Percentiles rank a stretch among this genome's conserved stretches.
Evolutionary conservation across 495 filamentous ascomycete genomes (phyloP).

Genomic region (Aspergillus diversus): DNA sequence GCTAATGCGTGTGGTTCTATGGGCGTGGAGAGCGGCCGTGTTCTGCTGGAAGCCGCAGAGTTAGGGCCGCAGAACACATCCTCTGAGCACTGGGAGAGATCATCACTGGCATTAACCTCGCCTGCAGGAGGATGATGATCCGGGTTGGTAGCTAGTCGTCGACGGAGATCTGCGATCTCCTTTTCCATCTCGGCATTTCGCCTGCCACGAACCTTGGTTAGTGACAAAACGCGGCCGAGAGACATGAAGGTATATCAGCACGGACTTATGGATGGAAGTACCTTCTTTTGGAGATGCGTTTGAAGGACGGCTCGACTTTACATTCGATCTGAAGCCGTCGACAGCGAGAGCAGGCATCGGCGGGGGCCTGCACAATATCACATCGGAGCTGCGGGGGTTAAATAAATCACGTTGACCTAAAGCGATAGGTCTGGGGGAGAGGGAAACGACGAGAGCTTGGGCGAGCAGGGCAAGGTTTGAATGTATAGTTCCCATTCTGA

Average conservation of each 20-base stretch:
- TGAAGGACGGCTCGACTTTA: conserved; percentile 53
- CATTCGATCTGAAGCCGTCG: conserved; percentile 50
- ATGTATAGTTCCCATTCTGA: conserved; percentile 9
- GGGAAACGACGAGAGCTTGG: neutral
- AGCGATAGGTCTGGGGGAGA: conserved; percentile 9
- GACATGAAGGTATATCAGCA: neutral
- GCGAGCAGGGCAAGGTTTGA: neutral
- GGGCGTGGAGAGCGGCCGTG: conserved; percentile 43
- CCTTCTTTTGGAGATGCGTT: conserved; percentile 54
- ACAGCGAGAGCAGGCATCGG: conserved; percentile 52
- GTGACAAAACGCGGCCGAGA: neutral
- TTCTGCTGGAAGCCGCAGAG: conserved; percentile 32
- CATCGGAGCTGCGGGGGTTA: conserved; percentile 42
- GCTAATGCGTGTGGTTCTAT: conserved; percentile 42
- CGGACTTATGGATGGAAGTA: conserved; percentile 18
- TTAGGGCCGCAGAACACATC: conserved; percentile 42
- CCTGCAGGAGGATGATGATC: conserved; percentile 31
- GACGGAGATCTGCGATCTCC: conserved; percentile 52
- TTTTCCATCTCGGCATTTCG: conserved; percentile 57
- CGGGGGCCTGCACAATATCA: conserved; percentile 52
- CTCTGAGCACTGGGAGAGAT: conserved; percentile 45
- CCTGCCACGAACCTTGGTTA: conserved; percentile 29
- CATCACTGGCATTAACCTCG: conserved; percentile 38
- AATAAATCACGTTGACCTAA: conserved; percentile 6
- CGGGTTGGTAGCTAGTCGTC: conserved; percentile 40